Conservation (phyloP, 129 eudicot genomes). For the Artemisia argyi region DNA sequence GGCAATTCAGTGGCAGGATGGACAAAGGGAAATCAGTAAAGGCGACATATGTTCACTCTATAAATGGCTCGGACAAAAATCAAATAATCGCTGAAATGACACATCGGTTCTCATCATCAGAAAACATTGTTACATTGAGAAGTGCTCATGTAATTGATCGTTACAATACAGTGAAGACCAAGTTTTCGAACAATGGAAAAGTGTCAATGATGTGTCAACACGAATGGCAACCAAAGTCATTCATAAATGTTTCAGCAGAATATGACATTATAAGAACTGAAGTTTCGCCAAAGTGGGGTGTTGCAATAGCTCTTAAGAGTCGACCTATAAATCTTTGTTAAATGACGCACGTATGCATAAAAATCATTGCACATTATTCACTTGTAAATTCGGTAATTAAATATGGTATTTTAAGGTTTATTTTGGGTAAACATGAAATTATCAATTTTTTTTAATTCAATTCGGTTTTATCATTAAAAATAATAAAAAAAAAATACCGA, state of each 20-base stretch:
- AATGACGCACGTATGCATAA: constrained; percentile 5
- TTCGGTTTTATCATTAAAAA: too few relatives aligned
- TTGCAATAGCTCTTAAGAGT: constrained; percentile 73
- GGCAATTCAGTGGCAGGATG: constrained; percentile 44
- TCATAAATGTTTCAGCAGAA: constrained; percentile 73
- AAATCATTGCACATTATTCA: too few relatives aligned
- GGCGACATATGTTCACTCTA: constrained; percentile 76
- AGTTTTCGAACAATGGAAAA: constrained; percentile 64
- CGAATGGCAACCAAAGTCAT: constrained; percentile 93
- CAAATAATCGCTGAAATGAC: constrained; percentile 84
- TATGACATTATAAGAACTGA: constrained; percentile 59
- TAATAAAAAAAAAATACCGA: too few relatives aligned
- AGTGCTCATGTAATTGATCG: constrained; percentile 65
- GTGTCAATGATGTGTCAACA: constrained; percentile 70
- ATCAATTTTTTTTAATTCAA: too few relatives aligned
- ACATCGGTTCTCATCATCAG: constrained; percentile 55
- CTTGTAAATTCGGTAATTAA: too few relatives aligned
- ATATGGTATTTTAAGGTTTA: too few relatives aligned
- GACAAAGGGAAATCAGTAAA: constrained; percentile 85
- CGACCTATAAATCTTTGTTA: background rate
- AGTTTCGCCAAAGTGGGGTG: constrained; percentile 64
- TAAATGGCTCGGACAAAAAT: constrained; percentile 51
- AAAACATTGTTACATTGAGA: constrained; percentile 70
- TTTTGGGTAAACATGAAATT: too few relatives aligned
- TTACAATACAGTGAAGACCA: constrained; percentile 54